Evolutionary conservation across 257 asterid genomes (phyloP), one percentile per base, ranked within the genome.

Genomic region (Phtheirospermum japonicum): DNA sequence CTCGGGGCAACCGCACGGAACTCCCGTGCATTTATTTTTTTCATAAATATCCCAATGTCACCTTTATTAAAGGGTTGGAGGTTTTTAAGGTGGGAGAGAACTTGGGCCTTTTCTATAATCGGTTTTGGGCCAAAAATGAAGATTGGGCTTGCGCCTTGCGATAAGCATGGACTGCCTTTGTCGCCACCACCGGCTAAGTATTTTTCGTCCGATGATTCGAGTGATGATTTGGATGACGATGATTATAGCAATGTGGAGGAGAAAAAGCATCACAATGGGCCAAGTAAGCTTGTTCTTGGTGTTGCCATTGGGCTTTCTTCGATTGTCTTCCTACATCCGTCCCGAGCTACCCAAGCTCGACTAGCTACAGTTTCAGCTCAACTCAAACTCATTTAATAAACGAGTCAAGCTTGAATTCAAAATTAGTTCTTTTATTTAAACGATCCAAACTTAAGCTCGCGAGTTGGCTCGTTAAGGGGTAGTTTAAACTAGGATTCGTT

Each of bases 141-240:
- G 86, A 86, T 93, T n/a, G 99, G 97, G 51, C 87, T 93, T 61
- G 84, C 96, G 9, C 84, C 80, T 13, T 93, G 97, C 54, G 95
- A 89, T 58, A 82, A 80, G 42, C 92, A 89, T 46, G 97, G 99
- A 23, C 45, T 82, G 74, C 97, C 99, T 0, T 1, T 82, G 83
- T 79, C 95, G 13, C 95, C 96, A 0, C 96, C 99, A 12, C 79
- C 97, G 31, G 72, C 90, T 0, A 83, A 79, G 79, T 88, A 69
- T 5, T 65, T 82, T 12, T 69, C 88, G 16, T 30, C 76, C 2
- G 77, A 70, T 40, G 81, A 75, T 58, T 73, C 79, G 9, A 61
- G 76, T 19, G 84, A 77, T 45, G n/a, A n/a, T n/a, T n/a, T n/a
- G n/a, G n/a, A n/a, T n/a, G 81, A 76, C 13, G 73, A 74, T 6